phyloP scores from a whole-genome alignment of 106 monocot species.

The Apostasia shenzhenica region DNA sequence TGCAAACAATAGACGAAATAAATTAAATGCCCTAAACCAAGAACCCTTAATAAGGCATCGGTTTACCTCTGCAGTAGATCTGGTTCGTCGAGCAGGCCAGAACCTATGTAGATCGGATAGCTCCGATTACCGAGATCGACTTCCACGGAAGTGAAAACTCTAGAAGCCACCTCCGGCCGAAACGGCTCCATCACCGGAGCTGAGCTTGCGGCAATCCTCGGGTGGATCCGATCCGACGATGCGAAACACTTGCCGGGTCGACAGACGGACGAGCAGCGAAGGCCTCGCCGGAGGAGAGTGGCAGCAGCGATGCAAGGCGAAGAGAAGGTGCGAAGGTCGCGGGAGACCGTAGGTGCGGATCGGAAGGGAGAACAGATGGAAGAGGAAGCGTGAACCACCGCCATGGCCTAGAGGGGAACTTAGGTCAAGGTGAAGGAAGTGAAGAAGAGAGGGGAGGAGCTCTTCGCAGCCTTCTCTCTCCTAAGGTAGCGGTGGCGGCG shows the following conservation, averaged over 20 bases:
- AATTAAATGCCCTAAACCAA: neutral
- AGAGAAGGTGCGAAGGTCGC: neutral
- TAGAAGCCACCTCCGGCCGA: slow-evolving; percentile 16
- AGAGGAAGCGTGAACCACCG: slow-evolving; percentile 16
- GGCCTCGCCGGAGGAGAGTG: slow-evolving; percentile 5
- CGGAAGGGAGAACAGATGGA: slow-evolving; percentile 17
- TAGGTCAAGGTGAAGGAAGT: slow-evolving; percentile 7
- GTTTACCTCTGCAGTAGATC: slow-evolving; percentile 88
- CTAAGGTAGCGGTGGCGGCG: slow-evolving; percentile 1
- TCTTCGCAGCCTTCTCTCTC: neutral
- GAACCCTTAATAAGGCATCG: neutral
- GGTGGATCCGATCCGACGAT: slow-evolving; percentile 2
- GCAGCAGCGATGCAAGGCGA: neutral
- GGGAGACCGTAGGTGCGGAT: neutral
- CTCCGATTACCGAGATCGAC: slow-evolving; percentile 89
- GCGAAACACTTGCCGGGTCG: neutral
- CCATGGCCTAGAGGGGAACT: slow-evolving; percentile 1
- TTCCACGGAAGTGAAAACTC: slow-evolving; percentile 65
- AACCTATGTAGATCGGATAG: slow-evolving; percentile 93
- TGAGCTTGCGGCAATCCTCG: slow-evolving; percentile 36
- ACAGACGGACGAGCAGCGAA: neutral
- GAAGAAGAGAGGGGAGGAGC: neutral
- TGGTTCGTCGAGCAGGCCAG: slow-evolving; percentile 70
- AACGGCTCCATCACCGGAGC: slow-evolving; percentile 48
- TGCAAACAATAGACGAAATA: neutral